Base-by-base conservation (phyloP, 2,329 filamentous ascomycete genomes). In the Xylaria multiplex region DNA sequence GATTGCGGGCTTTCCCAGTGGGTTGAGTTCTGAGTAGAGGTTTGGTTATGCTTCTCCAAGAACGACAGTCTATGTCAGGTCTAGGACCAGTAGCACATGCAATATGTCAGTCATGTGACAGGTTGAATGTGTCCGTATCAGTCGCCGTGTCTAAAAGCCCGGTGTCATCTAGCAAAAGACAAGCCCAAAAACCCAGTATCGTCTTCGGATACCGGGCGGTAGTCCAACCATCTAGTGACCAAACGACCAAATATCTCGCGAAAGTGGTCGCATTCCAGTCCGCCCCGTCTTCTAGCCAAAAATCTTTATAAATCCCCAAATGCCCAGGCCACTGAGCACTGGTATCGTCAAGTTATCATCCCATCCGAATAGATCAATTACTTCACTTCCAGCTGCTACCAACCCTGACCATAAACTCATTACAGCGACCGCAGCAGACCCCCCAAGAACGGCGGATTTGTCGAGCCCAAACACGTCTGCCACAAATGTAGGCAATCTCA, bases 321-420 rank as follows among this genome's bases (percentile, higher is more conserved):
- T 89, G 6, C 94, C 94, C 52, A 93, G 80, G 27, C 94, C 93
- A 76, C 93, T 97, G 56, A 99, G 84, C 30, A 97, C 89, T 2
- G 96, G 96, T 78, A 99, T 99, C 56, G 95, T 98, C 73, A 99
- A 83, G 79, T 99, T 99, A 81, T 99, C 96, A 76, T 99, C 96
- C 91, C 93, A 94, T 54, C 93, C 93, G 77, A 93, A 97, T 0
- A 98, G 76, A 80, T 99, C 93, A 52, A 97, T 85, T 16, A 95
- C 91, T 80, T 99, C 96, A 75, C 93, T 97, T 50, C 90, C 89
- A 63, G 93, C 93, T 48, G 93, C 96, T 59, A 95, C 88, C 49
- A 98, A 80, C n/a, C 96, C 96, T 6, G 94, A 94, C 81, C 92
- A 93, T 45, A 97, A 70, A 76, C 93, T 93, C 87, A 98, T 89